These are phyloP conservation scores for Kodamaea sagamina DNA, from an alignment of 805 yeast genomes.

Conservation along the genomic window DNA sequence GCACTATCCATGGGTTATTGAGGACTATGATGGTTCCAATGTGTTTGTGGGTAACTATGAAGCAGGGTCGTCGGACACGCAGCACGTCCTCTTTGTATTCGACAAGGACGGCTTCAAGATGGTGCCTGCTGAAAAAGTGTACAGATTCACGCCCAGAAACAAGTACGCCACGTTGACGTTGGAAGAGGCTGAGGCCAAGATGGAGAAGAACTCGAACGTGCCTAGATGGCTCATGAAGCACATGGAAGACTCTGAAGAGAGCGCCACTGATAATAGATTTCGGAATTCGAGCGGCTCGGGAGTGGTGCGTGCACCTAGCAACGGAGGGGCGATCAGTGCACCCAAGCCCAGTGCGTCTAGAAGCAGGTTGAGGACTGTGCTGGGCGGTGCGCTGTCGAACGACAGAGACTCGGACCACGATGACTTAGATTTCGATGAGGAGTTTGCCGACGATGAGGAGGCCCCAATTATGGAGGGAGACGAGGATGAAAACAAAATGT, in stretches of 20 bases:
- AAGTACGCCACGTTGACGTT: constrained; percentile 89
- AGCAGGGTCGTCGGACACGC: constrained; percentile 83
- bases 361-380: constrained; percentile 41
- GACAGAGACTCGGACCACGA: constrained; percentile 78
- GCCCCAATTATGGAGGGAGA: constrained; percentile 97
- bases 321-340: constrained; percentile 13
- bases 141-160: constrained; percentile 89
- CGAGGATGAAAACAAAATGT: constrained; percentile 90
- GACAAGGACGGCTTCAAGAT: constrained; percentile 87
- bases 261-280: constrained; percentile 50
- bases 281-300: constrained; percentile 15
- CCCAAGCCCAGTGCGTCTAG: constrained; percentile 12
- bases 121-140: constrained; percentile 94
- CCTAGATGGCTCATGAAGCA: constrained; percentile 97
- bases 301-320: constrained; percentile 6
- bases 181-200: constrained; percentile 94
- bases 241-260: constrained; percentile 58
- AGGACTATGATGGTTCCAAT: constrained; percentile 91
- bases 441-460: constrained; percentile 97
- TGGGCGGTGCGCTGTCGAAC: constrained; percentile 45
- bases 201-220: constrained; percentile 75
- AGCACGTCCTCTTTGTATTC: constrained; percentile 74
- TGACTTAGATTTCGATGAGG: constrained; percentile 93
- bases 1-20: constrained; percentile 97
- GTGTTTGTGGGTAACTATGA: constrained; percentile 96